Base-by-base conservation (phyloP, 2,329 filamentous ascomycete genomes). In the Cercospora sesami region DNA sequence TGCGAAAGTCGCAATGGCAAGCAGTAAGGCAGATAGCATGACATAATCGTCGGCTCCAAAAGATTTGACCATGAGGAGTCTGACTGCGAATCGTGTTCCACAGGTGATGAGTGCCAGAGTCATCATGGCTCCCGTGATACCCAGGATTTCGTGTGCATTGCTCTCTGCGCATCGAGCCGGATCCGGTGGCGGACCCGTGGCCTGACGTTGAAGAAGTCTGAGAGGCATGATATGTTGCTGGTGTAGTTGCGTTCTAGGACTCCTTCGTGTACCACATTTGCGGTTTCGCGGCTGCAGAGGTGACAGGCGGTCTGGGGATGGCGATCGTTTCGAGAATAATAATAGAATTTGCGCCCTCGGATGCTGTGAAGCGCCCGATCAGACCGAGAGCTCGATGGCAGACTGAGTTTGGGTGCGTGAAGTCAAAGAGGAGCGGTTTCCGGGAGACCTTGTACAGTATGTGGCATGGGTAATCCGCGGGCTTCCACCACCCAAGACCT, bases 1-100 rank as follows among this genome's bases (percentile, higher is more conserved):
- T 7, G 77, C 77, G 45, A 80, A 79, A 1, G 74, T 72, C 2
- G 36, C 71, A 12, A 79, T 63, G 8, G 73, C 75, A 68, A 75
- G 69, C 14, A 84, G 77, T 76, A 79, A 78, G 4, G 83, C 80
- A 3, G 75, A 66, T 1, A 81, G 60, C 72, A 85, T 85, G 2
- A 81, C 69, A 67, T 78, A 82, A 72, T 86, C 85, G 77, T 87
- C 85, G 26, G 78, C 71, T 1, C 84, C 84, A 55, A 83, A 78
- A 30, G 81, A 82, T 26, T 80, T 82, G 55, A 86, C 78, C 74
- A 86, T 80, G 10, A 75, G 72, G 2, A 80, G 28, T 10, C 85
- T 80, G 28, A 86, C 85, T 21, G 68, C 68, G 16, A 75, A 39
- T 14, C 75, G 69, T 9, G 73, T 59, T 10, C 65, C 68, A 26